Base-by-base conservation (phyloP, 208 protist genomes). In the Crithidia bombi region DNA sequence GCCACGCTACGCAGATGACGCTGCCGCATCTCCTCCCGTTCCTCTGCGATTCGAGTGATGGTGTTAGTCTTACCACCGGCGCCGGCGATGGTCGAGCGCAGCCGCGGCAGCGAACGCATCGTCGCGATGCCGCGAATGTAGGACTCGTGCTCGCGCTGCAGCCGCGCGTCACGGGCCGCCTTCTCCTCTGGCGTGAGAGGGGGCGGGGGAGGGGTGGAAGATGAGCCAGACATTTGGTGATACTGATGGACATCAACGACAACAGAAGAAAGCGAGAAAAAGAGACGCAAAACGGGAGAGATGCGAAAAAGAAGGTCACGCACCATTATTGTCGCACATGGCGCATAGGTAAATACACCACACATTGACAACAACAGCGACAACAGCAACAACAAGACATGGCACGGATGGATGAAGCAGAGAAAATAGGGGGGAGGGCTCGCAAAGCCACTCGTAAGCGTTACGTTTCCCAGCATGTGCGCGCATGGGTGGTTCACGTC, bases 41-140 rank as follows among this genome's bases (percentile, higher is more conserved):
- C 86, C 55, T 92, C 79, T 12, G 83, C 82, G 17, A 89, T 74
- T 36, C 90, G 83, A 11, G 82, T 81, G 30, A 78, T 69, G 12
- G 80, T 83, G 51, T 93, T 93, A 4, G 90, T 96, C 61, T 91
- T 91, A 11, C 87, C 87, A 36, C 87, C 86, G 0, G 87, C 90
- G 17, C 90, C 90, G 28, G 90, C 90, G 56, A 93, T 93, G 39
- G 87, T 93, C 9, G 90, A 96, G 35, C 81, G 87, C 41, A 92
- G 76, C 19, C 85, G 82, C 30, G 90, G 85, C 28, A 96, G 62
- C 3, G 78, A 86, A 17, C 85, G 83, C 77, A 89, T 91, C 9
- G 87, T 89, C 17, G 86, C 81, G 46, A 92, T 86, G 38, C 75
- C 69, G n/a, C 75, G 74, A 26, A 96, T 79, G 65, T 90, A 93